These are phyloP conservation scores for Erysimum cheiri DNA, from an alignment of 441 rosid genomes.

Conservation along the genomic window DNA sequence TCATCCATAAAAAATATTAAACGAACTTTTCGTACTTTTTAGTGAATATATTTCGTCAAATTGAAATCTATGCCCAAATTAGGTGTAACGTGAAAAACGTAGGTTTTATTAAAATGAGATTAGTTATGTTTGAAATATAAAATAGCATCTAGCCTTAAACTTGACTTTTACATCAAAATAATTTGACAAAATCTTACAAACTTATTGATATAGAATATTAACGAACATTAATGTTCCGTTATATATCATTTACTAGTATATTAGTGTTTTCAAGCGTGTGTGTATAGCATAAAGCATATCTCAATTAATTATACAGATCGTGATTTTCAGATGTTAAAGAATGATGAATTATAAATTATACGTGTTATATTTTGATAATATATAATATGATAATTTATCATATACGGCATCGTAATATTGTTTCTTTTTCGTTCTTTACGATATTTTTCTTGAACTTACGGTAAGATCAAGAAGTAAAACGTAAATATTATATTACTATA, in stretches of 20 bases:
- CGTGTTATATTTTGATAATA: neutral
- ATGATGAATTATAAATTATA: neutral
- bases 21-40: slow-evolving; percentile 3
- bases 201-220: slow-evolving; percentile 12
- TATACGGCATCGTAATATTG: neutral
- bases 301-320: neutral
- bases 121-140: slow-evolving; percentile 37
- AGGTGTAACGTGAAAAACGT: slow-evolving; percentile 31
- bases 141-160: slow-evolving; percentile 20
- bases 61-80: slow-evolving; percentile 24
- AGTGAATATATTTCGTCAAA: slow-evolving; percentile 14
- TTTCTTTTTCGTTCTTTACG: neutral
- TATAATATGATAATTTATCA: neutral
- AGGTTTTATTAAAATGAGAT: slow-evolving; percentile 28
- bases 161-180: slow-evolving; percentile 37
- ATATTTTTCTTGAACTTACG: neutral
- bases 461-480: neutral
- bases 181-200: slow-evolving; percentile 27
- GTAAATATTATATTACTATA: neutral
- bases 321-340: slow-evolving; percentile 3
- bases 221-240: neutral
- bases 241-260: neutral
- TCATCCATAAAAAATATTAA: slow-evolving; percentile 12
- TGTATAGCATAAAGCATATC: neutral
- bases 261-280: slow-evolving; percentile 5